These are phyloP conservation scores for Trichoderma sp. DNA, from an alignment of 2,329 filamentous ascomycete species.

Conservation along the genomic window DNA sequence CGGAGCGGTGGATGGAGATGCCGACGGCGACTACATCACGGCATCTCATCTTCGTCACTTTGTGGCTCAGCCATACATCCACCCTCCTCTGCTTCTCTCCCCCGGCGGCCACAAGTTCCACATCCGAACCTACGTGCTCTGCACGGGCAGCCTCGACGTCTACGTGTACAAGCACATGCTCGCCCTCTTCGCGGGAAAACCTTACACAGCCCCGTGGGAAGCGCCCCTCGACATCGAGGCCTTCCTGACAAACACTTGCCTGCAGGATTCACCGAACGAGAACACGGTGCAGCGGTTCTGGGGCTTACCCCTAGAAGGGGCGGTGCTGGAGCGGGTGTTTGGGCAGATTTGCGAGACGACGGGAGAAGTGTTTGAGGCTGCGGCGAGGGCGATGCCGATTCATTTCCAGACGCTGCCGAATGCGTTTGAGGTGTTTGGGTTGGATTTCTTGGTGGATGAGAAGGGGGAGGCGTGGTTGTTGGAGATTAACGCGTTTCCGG, in stretches of 20 bases:
- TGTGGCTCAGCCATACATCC: constrained; percentile 90
- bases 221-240: constrained; percentile 56
- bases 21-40: constrained; percentile 58
- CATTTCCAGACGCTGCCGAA: constrained; percentile 90
- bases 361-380: constrained; percentile 80
- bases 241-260: constrained; percentile 93
- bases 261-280: constrained; percentile 62
- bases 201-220: constrained; percentile 66
- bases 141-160: constrained; percentile 71
- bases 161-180: constrained; percentile 91
- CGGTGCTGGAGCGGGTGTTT: constrained; percentile 64
- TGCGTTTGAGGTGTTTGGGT: constrained; percentile 86
- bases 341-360: constrained; percentile 71
- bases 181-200: constrained; percentile 78
- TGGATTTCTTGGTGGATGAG: constrained; percentile 82
- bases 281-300: constrained; percentile 75
- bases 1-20: constrained; percentile 32
- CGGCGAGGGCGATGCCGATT: constrained; percentile 75
- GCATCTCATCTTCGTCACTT: constrained; percentile 94
- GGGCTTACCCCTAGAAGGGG: constrained; percentile 50
- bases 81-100: constrained; percentile 70
- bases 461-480: constrained; percentile 68
- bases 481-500: constrained; percentile 94
- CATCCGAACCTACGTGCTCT: constrained; percentile 86
- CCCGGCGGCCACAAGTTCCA: constrained; percentile 78